These are phyloP conservation scores for Fusarium algeriense DNA, from an alignment of 2,329 filamentous ascomycete genomes.

Conservation along the genomic window DNA sequence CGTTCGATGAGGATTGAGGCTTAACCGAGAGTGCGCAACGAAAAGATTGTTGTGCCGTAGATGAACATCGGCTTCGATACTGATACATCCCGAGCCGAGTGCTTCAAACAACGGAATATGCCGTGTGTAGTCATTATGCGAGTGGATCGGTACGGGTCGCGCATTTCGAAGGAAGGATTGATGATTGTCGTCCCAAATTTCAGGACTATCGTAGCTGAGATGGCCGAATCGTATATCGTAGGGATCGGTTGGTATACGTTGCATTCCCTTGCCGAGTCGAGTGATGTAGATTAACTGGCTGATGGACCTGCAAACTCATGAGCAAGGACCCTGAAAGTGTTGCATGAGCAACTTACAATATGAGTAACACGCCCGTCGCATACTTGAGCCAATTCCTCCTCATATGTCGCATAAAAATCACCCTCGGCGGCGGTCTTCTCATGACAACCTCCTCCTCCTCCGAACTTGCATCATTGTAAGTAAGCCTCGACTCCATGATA, in stretches of 20 bases:
- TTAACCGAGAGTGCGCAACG: conserved; percentile 10
- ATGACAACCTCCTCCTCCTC: background rate
- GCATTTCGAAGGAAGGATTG: conserved; percentile 18
- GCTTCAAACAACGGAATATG: conserved; percentile 24
- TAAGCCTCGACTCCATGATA: conserved; percentile 1
- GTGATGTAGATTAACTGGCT: conserved; percentile 13
- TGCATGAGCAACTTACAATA: background rate
- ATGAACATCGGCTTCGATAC: conserved; percentile 21
- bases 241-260: conserved; percentile 21
- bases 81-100: conserved; percentile 20
- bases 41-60: background rate
- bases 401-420: background rate
- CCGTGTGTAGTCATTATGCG: conserved; percentile 26
- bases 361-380: background rate
- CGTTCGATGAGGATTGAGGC: background rate
- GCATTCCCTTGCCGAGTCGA: background rate
- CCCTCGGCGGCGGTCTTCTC: background rate
- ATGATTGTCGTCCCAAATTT: conserved; percentile 18
- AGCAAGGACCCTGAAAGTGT: background rate
- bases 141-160: conserved; percentile 15
- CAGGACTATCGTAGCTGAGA: conserved; percentile 15
- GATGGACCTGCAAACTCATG: background rate
- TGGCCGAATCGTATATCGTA: conserved; percentile 20
- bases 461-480: background rate
- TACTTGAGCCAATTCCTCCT: conserved; percentile 11